These are phyloP conservation scores for Kodamaea alishanica DNA, from an alignment of 1,139 yeast species.

Conservation along the genomic window DNA sequence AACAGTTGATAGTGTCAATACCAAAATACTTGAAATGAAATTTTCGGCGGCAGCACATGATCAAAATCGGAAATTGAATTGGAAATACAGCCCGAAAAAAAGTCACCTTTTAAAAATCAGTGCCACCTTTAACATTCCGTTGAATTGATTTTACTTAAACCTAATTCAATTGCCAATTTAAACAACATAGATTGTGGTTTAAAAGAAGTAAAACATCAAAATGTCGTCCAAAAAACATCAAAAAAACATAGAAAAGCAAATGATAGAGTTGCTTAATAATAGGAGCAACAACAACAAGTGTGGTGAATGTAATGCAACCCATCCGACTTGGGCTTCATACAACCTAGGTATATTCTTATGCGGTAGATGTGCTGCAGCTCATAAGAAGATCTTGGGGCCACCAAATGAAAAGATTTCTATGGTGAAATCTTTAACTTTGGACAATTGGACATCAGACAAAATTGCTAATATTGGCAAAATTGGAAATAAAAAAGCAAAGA, in stretches of 20 bases:
- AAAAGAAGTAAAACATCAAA: too few relatives aligned
- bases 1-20: too few relatives aligned
- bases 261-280: slow-evolving; percentile 42
- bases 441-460: slow-evolving; percentile 66
- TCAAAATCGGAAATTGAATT: too few relatives aligned
- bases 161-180: too few relatives aligned
- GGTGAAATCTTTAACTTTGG: slow-evolving; percentile 79
- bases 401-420: slow-evolving; percentile 49
- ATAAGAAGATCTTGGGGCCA: slow-evolving; percentile 64
- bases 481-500: slow-evolving; percentile 63
- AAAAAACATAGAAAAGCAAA: slow-evolving; percentile 38
- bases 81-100: too few relatives aligned
- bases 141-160: too few relatives aligned
- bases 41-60: too few relatives aligned
- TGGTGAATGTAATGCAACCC: slow-evolving; percentile 65
- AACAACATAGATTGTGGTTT: too few relatives aligned
- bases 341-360: slow-evolving; percentile 64
- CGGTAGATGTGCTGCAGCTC: slow-evolving; percentile 77
- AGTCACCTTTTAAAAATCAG: too few relatives aligned
- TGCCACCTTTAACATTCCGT: too few relatives aligned
- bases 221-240: slow-evolving; percentile 31
- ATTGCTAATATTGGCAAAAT: slow-evolving; percentile 54
- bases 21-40: too few relatives aligned
- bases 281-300: slow-evolving; percentile 53
- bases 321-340: slow-evolving; percentile 57